A percentile compares a stretch with the other conserved stretches of the same genome.
Conservation (phyloP, 192 early-diverging fungal species). For the Umbelopsis vinacea region DNA sequence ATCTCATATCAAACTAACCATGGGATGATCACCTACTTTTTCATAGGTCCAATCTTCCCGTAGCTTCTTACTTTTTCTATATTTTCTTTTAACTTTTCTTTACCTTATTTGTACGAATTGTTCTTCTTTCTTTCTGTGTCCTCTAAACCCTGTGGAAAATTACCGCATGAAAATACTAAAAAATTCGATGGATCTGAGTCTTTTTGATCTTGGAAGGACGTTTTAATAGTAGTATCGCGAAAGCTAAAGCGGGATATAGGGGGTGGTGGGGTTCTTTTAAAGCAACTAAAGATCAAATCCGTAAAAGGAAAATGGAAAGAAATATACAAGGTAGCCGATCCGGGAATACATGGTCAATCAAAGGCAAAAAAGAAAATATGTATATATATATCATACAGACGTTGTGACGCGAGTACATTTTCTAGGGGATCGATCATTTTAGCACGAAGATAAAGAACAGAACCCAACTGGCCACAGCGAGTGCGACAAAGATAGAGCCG, state of each 20-base stretch:
- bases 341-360: no score
- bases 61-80: background rate
- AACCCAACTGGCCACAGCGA: constrained; percentile 33
- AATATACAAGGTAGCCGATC: no score
- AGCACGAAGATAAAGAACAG: constrained; percentile 41
- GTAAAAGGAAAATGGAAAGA: no score
- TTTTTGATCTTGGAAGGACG: no score
- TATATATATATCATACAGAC: constrained; percentile 1
- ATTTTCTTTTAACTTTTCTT: background rate
- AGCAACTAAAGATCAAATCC: no score
- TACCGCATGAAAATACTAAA: constrained; percentile 6
- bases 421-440: background rate
- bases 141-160: background rate
- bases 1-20: background rate
- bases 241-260: no score
- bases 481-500: constrained; percentile 27
- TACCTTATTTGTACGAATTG: constrained; percentile 1
- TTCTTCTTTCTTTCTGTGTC: no score
- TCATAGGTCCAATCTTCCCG: background rate
- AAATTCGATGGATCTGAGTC: background rate
- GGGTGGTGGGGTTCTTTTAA: no score
- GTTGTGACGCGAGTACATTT: no score
- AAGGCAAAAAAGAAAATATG: no score
- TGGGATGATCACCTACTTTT: background rate
- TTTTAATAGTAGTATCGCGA: no score